Evolutionary conservation across 2,329 filamentous ascomycete genomes (phyloP).

Genomic region (Beauveria medogensis): DNA sequence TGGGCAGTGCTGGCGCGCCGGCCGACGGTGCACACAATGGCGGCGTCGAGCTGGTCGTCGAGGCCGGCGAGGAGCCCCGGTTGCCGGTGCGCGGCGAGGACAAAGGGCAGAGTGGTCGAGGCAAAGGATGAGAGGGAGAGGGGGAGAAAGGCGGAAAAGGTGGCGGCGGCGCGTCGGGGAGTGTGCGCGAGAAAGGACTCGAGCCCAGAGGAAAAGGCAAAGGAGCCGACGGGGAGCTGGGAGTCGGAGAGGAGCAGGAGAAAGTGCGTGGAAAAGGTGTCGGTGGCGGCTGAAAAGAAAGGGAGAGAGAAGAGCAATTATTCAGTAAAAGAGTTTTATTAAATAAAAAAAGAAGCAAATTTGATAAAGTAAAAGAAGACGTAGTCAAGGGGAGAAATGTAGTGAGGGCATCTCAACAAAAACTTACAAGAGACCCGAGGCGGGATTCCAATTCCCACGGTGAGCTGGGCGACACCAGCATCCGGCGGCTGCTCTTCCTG

Average conservation of each 20-base stretch:
- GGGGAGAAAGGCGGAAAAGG: slow-evolving; percentile 58
- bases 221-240: slow-evolving; percentile 74
- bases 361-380: no score
- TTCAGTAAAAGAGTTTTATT: background rate
- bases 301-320: no score
- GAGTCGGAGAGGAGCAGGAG: slow-evolving; percentile 74
- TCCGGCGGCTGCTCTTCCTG: slow-evolving; percentile 11
- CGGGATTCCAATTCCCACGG: background rate
- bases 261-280: slow-evolving; percentile 42
- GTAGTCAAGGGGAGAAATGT: no score
- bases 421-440: slow-evolving; percentile 15
- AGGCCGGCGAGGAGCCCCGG: slow-evolving; percentile 45
- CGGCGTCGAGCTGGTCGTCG: slow-evolving; percentile 71
- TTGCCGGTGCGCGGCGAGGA: slow-evolving; percentile 56
- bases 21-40: slow-evolving; percentile 70
- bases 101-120: slow-evolving; percentile 65
- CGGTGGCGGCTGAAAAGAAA: background rate
- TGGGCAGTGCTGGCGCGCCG: slow-evolving; percentile 68
- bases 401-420: no score
- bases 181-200: slow-evolving; percentile 75
- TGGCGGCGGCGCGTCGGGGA: slow-evolving; percentile 26
- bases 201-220: slow-evolving; percentile 75
- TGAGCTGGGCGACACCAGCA: background rate
- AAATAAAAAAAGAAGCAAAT: background rate
- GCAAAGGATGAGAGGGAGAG: slow-evolving; percentile 65